These are phyloP conservation scores for Curvularia sp. DNA, from an alignment of 2,329 filamentous ascomycete species.

Conservation along the genomic window DNA sequence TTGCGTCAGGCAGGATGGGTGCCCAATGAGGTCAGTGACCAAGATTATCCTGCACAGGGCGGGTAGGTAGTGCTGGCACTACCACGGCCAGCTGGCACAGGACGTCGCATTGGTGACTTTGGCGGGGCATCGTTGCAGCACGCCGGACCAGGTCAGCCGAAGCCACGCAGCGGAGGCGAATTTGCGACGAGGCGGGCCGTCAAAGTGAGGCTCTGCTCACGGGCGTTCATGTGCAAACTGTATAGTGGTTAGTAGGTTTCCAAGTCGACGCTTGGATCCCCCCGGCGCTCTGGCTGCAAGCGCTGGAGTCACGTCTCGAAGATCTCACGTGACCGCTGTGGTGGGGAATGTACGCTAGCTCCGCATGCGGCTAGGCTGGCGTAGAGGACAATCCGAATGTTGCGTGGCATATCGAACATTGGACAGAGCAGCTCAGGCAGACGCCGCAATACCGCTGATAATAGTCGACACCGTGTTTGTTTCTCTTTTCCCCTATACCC, in stretches of 20 bases:
- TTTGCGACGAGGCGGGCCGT: slow-evolving; percentile 23
- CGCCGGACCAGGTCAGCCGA: slow-evolving; percentile 29
- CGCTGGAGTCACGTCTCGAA: slow-evolving; percentile 24
- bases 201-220: slow-evolving; percentile 37
- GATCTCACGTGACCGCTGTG: slow-evolving; percentile 13
- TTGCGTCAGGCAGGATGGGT: slow-evolving; percentile 41
- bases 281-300: not conserved
- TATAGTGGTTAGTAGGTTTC: slow-evolving; percentile 3
- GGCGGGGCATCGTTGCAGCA: slow-evolving; percentile 42
- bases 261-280: slow-evolving; percentile 14
- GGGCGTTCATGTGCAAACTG: slow-evolving; percentile 10
- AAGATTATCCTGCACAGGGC: slow-evolving; percentile 47
- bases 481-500: slow-evolving; percentile 22
- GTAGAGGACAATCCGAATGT: slow-evolving; percentile 30
- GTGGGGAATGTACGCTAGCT: slow-evolving; percentile 22
- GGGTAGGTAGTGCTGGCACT: slow-evolving; percentile 45
- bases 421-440: slow-evolving; percentile 41
- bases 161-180: slow-evolving; percentile 34
- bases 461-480: slow-evolving; percentile 32
- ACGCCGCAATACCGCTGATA: slow-evolving; percentile 35
- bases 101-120: slow-evolving; percentile 37
- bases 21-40: slow-evolving; percentile 42
- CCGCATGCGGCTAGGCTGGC: slow-evolving; percentile 16
- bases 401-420: slow-evolving; percentile 49
- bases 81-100: slow-evolving; percentile 43